Evolutionary conservation across 306 rosid genomes (phyloP).

Genomic region (Acmispon strigosus): DNA sequence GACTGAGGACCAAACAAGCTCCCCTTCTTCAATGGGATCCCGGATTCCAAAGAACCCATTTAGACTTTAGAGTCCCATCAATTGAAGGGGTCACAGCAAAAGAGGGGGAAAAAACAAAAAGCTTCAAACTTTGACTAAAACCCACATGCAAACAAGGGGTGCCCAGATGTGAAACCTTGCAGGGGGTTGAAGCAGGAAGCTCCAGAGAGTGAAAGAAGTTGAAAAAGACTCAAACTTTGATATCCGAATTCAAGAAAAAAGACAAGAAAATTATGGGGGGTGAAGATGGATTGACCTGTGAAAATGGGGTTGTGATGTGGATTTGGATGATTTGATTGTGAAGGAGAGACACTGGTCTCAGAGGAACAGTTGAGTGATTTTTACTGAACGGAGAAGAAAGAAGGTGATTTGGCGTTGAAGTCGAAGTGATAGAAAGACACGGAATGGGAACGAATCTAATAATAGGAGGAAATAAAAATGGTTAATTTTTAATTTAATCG

Average conservation of each 20-base stretch:
- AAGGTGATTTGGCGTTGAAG: conserved; percentile 18
- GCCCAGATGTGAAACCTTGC: conserved; percentile 13
- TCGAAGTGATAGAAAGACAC: conserved; percentile 5
- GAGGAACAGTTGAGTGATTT: conserved; percentile 12
- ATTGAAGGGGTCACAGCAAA: too few species aligned
- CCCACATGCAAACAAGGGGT: conserved; percentile 18
- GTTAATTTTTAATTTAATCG: too few species aligned
- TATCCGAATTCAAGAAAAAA: conserved; percentile 1
- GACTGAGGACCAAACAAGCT: conserved; percentile 47
- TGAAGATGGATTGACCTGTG: conserved; percentile 12
- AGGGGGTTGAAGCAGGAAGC: neutral
- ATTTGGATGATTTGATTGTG: conserved; percentile 5
- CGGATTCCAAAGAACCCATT: conserved; percentile 89
- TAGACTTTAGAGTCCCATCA: conserved; percentile 70
- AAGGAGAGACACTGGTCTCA: neutral
- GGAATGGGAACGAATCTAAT: conserved; percentile 17
- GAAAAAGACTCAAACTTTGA: conserved; percentile 17
- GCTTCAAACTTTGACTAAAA: conserved; percentile 19
- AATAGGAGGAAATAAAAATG: too few species aligned
- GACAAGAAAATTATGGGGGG: conserved; percentile 32
- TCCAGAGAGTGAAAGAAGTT: neutral
- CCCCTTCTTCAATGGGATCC: conserved; percentile 62
- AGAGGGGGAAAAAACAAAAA: too few species aligned
- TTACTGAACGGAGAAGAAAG: neutral
- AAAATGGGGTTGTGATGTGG: conserved; percentile 26